Conservation (phyloP, 1,139 yeast genomes). For the Scheffersomyces lignicola region DNA sequence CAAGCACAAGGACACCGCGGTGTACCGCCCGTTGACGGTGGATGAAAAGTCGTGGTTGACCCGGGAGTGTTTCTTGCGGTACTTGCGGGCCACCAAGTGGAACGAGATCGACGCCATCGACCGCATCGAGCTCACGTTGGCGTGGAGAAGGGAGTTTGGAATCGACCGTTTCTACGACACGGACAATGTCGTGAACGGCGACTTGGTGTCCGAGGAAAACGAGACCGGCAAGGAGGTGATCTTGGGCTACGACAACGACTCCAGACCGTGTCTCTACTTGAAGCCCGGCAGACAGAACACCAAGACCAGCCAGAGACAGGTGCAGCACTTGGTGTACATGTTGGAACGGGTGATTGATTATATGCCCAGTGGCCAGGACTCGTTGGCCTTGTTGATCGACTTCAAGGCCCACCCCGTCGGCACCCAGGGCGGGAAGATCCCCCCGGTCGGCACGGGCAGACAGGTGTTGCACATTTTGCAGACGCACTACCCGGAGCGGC, state of each 20-base stretch:
- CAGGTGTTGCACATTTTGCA: conserved; percentile 73
- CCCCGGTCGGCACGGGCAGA: conserved; percentile 77
- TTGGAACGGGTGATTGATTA: conserved; percentile 47
- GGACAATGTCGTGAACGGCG: conserved; percentile 36
- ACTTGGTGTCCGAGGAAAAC: conserved; percentile 35
- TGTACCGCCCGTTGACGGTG: conserved; percentile 20
- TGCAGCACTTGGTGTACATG: conserved; percentile 52
- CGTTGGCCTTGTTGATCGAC: conserved; percentile 47
- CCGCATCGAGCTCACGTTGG: conserved; percentile 42
- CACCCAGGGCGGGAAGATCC: conserved; percentile 65
- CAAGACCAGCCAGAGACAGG: conserved; percentile 43
- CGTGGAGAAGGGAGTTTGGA: conserved; percentile 52
- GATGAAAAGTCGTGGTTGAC: conserved; percentile 48
- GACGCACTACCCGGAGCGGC: conserved; percentile 50
- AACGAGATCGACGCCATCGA: conserved; percentile 37
- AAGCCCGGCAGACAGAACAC: conserved; percentile 53
- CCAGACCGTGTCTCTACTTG: conserved; percentile 49
- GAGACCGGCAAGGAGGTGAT: conserved; percentile 51
- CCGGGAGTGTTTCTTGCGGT: conserved; percentile 48
- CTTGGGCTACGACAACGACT: conserved; percentile 47
- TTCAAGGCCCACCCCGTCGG: conserved; percentile 49
- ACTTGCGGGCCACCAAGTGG: conserved; percentile 52
- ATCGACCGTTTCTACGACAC: conserved; percentile 30
- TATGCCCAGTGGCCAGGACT: conserved; percentile 53
- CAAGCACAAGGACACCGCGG: conserved; percentile 22